Base-by-base conservation (phyloP, 2,329 filamentous ascomycete genomes). In the Arthrobotrys entomopaga region DNA sequence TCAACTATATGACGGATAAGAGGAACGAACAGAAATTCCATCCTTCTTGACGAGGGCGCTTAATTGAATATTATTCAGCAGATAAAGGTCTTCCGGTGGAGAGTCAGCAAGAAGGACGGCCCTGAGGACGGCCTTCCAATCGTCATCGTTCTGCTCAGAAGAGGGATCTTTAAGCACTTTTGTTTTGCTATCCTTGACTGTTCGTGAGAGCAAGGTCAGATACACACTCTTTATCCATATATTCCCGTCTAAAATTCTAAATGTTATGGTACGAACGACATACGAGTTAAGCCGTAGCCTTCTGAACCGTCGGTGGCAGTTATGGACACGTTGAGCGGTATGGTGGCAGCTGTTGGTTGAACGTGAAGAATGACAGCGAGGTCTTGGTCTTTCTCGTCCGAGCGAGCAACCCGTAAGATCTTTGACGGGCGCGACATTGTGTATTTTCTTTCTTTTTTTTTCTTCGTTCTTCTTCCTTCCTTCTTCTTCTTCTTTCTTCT, bases 41-140 rank as follows among this genome's bases (percentile, higher is more conserved):
- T 69, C 65, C 15, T 60, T 65, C n/a, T 75, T 75, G 22, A 75
- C 65, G 42, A 67, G 49, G 29, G 71, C 71, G 16, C 50, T 52
- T 16, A 75, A 46, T 22, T 75, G 54, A n/a, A 75, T 65, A 40
- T 59, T 67, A 4, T 22, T 42, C 8, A 75, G 64, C 57, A 65
- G 48, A 19, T 22, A 46, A 10, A 67, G 50, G 38, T 75, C 71
- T 29, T 75, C 71, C 5, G 43, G 58, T 6, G 48, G 46, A 22
- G 71, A 15, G 34, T 75, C 71, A 10, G 63, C 65, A 7, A 75
- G 52, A 10, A 75, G 71, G 15, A 75, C 71, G 6, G 58, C 71
- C 15, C 71, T 29, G 15, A 75, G 64, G 2, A 75, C 71, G 8
- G 71, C 60, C 43, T 75, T 75, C 71, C 71, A 75, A n/a, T 75